Conservation (phyloP, 768 basidiomycete species). For the Suillus sp. region DNA sequence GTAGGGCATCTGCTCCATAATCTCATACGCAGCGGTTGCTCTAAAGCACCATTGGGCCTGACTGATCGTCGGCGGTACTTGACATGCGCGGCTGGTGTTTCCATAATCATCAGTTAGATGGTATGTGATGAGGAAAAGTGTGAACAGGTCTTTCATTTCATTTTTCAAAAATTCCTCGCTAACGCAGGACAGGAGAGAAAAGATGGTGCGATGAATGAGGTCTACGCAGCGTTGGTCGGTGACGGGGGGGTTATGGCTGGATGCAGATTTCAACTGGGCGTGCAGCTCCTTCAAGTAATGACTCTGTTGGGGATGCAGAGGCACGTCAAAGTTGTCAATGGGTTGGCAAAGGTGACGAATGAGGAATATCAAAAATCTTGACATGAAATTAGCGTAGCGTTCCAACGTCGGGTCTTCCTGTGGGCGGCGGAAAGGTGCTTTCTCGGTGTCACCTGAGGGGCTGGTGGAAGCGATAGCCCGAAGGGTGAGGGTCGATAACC, state of each 20-base stretch:
- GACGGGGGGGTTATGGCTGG: accelerated
- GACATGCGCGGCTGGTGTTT: background rate
- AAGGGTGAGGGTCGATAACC: slow-evolving; percentile 9
- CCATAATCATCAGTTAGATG: slow-evolving; percentile 7
- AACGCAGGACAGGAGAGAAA: background rate
- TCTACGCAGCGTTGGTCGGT: background rate
- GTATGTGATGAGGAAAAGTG: slow-evolving; percentile 7
- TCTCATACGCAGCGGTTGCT: background rate
- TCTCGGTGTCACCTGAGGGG: background rate
- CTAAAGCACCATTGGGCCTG: background rate
- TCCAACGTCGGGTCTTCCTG: slow-evolving; percentile 1
- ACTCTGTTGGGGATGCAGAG: slow-evolving; percentile 1
- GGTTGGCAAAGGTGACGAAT: background rate
- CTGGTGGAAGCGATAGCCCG: slow-evolving; percentile 2
- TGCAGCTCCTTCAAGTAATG: too few relatives aligned
- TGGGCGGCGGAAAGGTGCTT: background rate
- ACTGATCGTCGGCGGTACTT: slow-evolving; percentile 5
- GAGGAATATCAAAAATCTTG: slow-evolving; percentile 3
- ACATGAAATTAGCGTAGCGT: slow-evolving; percentile 6
- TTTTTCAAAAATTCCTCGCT: background rate
- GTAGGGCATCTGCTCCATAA: background rate
- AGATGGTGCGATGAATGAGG: background rate
- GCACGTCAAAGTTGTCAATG: background rate
- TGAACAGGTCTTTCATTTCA: slow-evolving; percentile 9
- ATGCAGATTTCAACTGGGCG: too few relatives aligned